Evolutionary conservation across 352 stramenopile species (phyloP), one percentile per base, ranked within the genome.

Genomic region (Phytophthora macrochlamydospora): DNA sequence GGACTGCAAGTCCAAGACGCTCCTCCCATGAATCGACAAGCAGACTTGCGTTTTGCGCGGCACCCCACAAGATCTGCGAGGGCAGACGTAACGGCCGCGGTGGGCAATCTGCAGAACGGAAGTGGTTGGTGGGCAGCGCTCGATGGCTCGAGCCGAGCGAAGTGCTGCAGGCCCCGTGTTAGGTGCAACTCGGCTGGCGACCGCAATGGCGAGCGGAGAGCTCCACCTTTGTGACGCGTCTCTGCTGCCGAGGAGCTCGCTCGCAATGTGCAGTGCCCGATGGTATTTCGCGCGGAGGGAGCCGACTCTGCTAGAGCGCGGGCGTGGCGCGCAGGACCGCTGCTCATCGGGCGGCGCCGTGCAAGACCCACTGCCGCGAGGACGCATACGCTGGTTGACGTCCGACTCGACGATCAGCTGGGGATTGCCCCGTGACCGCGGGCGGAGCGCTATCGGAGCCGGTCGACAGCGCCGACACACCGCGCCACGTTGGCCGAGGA

Each of bases 371-470:
- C 43, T 49, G 43, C 43, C 43, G 6, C 43, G 38, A 49, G 43
- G 43, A 49, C 43, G 43, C 43, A 49, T 49, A 49, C 43, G 18
- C 9, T 31, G 35, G 12, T 49, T 49, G 43, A 49, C 43, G 29
- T 24, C 43, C 14, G 43, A 2, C 43, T 18, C 13, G 29, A n/a
- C 24, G 43, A 3, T 49, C 13, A 24, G 18, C 18, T 0, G 18
- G 18, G 18, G 18, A 24, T 24, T 24, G 18, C 18, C 0, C 18
- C 0, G 18, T 24, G 43, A 49, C 43, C 13, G 6, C 43, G 6
- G 12, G 40, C 12, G 24, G 43, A n/a, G 24, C 43, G 18, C 18
- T 29, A 28, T 49, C 40, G 18, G 18, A 24, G 18, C 18, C 18
- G 0, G 18, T 24, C 18, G 18, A 24, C 18, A 24, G 18, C 18